Percentiles rank a stretch among this genome's conserved stretches.
phyloP scores from a whole-genome alignment of 257 asterid genomes.

The Fraxinus quadrangulata region DNA sequence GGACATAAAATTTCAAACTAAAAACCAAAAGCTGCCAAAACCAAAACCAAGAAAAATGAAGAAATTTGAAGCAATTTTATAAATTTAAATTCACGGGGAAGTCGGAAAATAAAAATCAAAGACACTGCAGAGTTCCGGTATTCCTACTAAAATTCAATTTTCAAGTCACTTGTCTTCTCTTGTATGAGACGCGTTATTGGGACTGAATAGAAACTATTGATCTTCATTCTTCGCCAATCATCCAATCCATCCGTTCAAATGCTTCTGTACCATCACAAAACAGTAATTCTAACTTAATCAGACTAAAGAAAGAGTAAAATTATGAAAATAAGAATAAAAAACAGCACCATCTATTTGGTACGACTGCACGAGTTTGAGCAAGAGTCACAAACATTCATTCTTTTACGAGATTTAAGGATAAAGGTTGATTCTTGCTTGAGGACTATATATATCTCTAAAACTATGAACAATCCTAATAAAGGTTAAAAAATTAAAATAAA shows the following conservation, averaged over 20 bases:
- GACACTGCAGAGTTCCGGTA: not conserved
- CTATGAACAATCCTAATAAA: too few species aligned
- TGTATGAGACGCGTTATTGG: not conserved
- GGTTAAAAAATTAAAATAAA: too few species aligned
- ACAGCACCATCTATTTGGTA: not conserved
- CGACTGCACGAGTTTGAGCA: not conserved
- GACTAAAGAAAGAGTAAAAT: not conserved
- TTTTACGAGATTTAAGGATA: not conserved
- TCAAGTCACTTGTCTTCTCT: not conserved
- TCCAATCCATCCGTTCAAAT: conserved; percentile 36
- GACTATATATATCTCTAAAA: too few species aligned
- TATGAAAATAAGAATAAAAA: not conserved
- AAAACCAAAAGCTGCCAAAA: not conserved
- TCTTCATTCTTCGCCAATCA: conserved; percentile 34
- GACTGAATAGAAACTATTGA: conserved; percentile 20
- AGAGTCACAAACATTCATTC: not conserved
- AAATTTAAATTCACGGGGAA: not conserved
- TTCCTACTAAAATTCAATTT: conserved; percentile 19
- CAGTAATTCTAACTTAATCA: not conserved
- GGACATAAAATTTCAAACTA: not conserved
- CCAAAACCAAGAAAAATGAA: not conserved
- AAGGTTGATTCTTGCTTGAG: too few species aligned
- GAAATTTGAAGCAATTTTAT: not conserved
- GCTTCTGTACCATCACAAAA: conserved; percentile 38
- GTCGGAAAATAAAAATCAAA: not conserved